Evolutionary conservation across 257 asterid genomes (phyloP), one percentile per base, ranked within the genome.

Genomic region (Petrea volubilis): DNA sequence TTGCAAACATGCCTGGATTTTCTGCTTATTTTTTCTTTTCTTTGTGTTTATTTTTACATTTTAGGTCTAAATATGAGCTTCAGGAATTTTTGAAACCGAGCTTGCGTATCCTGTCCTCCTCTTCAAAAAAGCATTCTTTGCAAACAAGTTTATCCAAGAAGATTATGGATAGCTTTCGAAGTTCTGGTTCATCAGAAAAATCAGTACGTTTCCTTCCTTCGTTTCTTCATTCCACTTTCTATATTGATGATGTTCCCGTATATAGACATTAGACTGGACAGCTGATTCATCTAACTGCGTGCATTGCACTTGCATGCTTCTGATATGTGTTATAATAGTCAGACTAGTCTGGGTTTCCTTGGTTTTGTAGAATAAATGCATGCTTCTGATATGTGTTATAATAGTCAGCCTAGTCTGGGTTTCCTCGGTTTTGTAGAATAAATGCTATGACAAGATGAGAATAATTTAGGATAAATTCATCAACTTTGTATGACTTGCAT

Each of bases 31-130:
- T 67, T 13, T 21, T 34, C 28, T 64, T 70, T 68, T 33, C 79
- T 68, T 60, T 70, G 3, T 31, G 31, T 69, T 44, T 15, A 13
- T 59, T 47, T 75, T 34, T 61, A 18, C 36, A 47, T 72, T 76
- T 72, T 63, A 95, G 99, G 91, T 82, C 90, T 28, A 95, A 95
- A 80, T 95, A 92, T 38, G 99, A 95, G 83, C 92, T 61, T 61
- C 99, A 95, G 83, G 96, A 82, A 31, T 95, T 87, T 79, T 77
- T 95, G 88, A 95, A 91, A 81, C 98, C 99, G 6, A 92, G 99
- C 91, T 84, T 95, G 82, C 96, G 99, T 18, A 92, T 92, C 41
- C 64, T 77, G 67, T 95, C 99, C 34, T 61, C 74, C 56, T 67
- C 87, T 56, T 69, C 89, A 21, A 81, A 79, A 49, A 83, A 65